A percentile compares a stretch with the other conserved stretches of the same genome.
phyloP scores from a whole-genome alignment of 345 rosid genomes.

The Arabis alpina region DNA sequence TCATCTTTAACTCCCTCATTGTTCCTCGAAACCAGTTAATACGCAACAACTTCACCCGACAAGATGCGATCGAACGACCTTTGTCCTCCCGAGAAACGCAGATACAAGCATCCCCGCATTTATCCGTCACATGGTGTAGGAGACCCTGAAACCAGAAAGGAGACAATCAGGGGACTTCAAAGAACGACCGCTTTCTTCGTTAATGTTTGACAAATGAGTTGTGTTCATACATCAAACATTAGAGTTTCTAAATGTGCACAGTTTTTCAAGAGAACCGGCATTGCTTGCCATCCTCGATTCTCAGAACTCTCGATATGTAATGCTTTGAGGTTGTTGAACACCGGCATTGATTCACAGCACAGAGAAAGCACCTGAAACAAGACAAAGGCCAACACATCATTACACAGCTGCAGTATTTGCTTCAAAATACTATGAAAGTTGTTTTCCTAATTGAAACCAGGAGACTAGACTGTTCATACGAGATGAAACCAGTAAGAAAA shows the following conservation, averaged over 20 bases:
- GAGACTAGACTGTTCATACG: background rate
- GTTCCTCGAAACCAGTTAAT: slow-evolving; percentile 6
- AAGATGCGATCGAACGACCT: background rate
- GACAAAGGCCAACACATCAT: too few relatives aligned
- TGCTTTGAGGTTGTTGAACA: background rate
- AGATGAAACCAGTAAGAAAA: background rate
- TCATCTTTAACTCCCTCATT: background rate
- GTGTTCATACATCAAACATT: background rate
- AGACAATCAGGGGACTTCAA: background rate
- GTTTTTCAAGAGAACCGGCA: background rate
- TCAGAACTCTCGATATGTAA: background rate
- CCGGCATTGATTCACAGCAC: background rate
- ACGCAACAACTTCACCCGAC: background rate
- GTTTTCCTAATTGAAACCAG: too few relatives aligned
- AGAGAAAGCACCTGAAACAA: background rate
- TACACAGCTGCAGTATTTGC: background rate
- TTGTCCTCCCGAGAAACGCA: background rate
- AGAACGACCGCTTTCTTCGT: background rate
- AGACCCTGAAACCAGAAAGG: slow-evolving; percentile 1
- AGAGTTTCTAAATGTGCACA: slow-evolving; percentile 9
- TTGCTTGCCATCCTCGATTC: background rate
- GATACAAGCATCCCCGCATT: slow-evolving; percentile 22
- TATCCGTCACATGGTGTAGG: background rate
- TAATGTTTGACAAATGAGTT: background rate
- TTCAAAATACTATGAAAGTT: background rate